A percentile compares a stretch with the other conserved stretches of the same genome.
These are phyloP conservation scores for Choanephora cucurbitarum DNA, from an alignment of 371 early-diverging fungal genomes.

Conservation along the genomic window DNA sequence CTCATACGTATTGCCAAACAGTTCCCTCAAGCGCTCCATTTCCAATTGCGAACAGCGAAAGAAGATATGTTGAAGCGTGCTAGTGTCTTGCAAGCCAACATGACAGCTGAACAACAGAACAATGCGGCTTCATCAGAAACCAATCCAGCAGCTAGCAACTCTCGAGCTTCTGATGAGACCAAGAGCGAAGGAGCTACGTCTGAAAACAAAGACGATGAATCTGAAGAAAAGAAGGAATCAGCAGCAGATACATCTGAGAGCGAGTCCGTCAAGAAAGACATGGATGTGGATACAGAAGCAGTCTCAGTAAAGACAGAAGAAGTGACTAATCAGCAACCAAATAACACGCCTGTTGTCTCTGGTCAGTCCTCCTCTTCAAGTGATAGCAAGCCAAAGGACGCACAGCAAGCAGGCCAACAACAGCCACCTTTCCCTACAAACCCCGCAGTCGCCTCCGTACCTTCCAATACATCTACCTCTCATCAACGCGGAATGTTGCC, in stretches of 20 bases:
- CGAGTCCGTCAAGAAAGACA: neutral
- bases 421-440: neutral
- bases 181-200: neutral
- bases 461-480: neutral
- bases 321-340: neutral
- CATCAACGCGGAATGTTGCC: conserved; percentile 5
- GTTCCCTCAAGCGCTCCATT: conserved; percentile 97
- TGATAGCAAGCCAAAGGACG: conserved; percentile 5
- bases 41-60: conserved; percentile 88
- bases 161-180: conserved; percentile 5
- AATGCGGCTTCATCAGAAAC: conserved; percentile 9
- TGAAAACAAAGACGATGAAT: neutral
- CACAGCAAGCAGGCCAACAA: neutral
- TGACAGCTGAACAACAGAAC: conserved; percentile 19
- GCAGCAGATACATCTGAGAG: conserved; percentile 10
- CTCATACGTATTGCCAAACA: conserved; percentile 92
- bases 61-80: conserved; percentile 82
- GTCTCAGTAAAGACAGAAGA: neutral
- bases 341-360: conserved; percentile 1
- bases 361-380: conserved; percentile 9
- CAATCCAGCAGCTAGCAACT: neutral
- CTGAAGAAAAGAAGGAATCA: conserved; percentile 17
- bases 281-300: neutral
- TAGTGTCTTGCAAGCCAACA: conserved; percentile 13
- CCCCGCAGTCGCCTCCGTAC: neutral